Conservation (phyloP, 2,329 filamentous ascomycete genomes). For the Chalaropsis ovoidea region DNA sequence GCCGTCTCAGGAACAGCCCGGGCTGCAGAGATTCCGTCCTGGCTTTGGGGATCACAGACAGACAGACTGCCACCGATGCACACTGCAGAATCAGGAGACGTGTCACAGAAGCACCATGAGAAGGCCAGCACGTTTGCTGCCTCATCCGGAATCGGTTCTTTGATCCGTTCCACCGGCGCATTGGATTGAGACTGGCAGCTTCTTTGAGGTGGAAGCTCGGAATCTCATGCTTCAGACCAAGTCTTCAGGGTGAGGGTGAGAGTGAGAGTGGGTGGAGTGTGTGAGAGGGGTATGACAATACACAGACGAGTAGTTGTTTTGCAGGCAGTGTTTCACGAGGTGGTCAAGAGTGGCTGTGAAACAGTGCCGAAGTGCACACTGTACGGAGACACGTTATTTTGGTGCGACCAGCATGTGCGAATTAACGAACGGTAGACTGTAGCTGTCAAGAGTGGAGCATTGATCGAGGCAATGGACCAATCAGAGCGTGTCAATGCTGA, state of each 20-base stretch:
- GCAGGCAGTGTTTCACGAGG: constrained; percentile 4
- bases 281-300: neutral
- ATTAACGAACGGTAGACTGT: constrained; percentile 10
- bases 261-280: neutral
- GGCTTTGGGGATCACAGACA: neutral
- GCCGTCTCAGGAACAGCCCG: neutral
- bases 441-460: neutral
- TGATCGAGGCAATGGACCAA: neutral
- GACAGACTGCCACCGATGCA: neutral
- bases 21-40: neutral
- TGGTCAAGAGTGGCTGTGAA: constrained; percentile 4
- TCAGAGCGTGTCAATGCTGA: neutral
- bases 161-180: neutral
- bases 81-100: neutral
- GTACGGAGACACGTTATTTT: neutral
- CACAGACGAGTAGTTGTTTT: neutral
- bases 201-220: neutral
- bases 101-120: neutral
- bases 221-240: neutral
- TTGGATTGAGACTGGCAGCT: neutral
- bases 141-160: neutral
- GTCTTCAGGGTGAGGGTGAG: neutral
- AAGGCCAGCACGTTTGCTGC: too few relatives aligned
- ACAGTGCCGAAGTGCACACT: constrained; percentile 20
- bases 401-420: neutral